Percentiles rank a stretch among this genome's conserved stretches.
Evolutionary conservation across 306 rosid species (phyloP).

Genomic region (Macrotyloma uniflorum): DNA sequence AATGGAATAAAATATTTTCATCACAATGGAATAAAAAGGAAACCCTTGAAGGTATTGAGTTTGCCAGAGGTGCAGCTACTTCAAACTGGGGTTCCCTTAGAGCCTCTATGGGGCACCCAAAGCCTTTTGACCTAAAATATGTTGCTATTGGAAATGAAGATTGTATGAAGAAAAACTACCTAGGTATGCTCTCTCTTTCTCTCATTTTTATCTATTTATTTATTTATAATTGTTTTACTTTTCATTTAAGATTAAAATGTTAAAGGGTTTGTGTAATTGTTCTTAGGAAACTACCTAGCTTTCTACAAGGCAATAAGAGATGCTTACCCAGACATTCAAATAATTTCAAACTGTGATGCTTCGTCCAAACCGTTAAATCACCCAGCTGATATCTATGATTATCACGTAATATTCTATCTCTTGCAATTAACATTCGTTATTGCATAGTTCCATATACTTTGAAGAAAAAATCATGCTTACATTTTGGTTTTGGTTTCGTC

Average conservation of each 20-base stretch:
- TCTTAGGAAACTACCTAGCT: slow-evolving; percentile 69
- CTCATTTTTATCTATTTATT: no score
- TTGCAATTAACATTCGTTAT: background rate
- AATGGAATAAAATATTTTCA: background rate
- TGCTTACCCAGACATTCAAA: slow-evolving; percentile 71
- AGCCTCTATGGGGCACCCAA: slow-evolving; percentile 79
- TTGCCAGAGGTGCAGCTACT: slow-evolving; percentile 71
- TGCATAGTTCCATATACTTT: slow-evolving; percentile 2
- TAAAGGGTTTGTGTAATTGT: background rate
- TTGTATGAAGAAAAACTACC: slow-evolving; percentile 68
- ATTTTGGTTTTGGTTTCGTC: background rate
- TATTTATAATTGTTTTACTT: no score
- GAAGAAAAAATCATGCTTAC: background rate
- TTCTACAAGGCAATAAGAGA: slow-evolving; percentile 61
- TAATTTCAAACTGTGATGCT: slow-evolving; percentile 88
- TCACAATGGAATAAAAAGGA: slow-evolving; percentile 65
- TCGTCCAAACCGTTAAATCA: slow-evolving; percentile 63
- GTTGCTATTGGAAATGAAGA: slow-evolving; percentile 89
- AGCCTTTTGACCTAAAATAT: slow-evolving; percentile 76
- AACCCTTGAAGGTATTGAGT: slow-evolving; percentile 90
- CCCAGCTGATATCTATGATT: slow-evolving; percentile 83
- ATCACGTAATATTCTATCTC: slow-evolving; percentile 62
- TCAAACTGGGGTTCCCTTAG: slow-evolving; percentile 83
- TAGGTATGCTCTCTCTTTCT: slow-evolving; percentile 42
- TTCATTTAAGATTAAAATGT: background rate